Conservation (phyloP, 768 basidiomycete genomes). For the Pleurotus eryngii region DNA sequence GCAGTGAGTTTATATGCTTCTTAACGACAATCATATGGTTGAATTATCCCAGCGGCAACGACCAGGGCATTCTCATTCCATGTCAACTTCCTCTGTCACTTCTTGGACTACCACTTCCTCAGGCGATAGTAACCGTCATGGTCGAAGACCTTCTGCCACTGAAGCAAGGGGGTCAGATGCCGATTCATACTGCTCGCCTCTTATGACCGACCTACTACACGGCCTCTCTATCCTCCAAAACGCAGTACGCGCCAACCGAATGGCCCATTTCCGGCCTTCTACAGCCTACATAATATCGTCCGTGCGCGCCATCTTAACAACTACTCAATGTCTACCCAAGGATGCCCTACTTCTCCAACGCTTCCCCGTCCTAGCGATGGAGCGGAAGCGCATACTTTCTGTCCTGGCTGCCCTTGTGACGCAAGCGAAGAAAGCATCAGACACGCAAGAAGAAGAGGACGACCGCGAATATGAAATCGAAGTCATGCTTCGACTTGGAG, state of each 20-base stretch:
- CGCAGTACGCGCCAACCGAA: constrained; percentile 74
- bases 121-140: constrained; percentile 21
- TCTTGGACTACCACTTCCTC: constrained; percentile 54
- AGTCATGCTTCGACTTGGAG: constrained; percentile 76
- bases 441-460: constrained; percentile 42
- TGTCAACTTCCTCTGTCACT: constrained; percentile 48
- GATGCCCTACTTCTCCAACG: constrained; percentile 71
- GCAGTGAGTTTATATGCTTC: constrained; percentile 32
- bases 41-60: constrained; percentile 22
- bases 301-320: constrained; percentile 81
- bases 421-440: constrained; percentile 68
- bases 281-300: constrained; percentile 94
- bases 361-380: constrained; percentile 64
- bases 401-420: constrained; percentile 80
- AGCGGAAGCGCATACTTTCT: constrained; percentile 79
- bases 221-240: constrained; percentile 83
- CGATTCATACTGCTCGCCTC: constrained; percentile 66
- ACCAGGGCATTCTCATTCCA: constrained; percentile 45
- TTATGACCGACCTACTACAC: constrained; percentile 83
- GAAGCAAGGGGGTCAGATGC: constrained; percentile 46
- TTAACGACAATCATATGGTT: not conserved
- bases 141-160: constrained; percentile 42
- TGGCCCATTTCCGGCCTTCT: constrained; percentile 87
- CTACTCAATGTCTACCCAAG: constrained; percentile 79
- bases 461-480: constrained; percentile 56